Evolutionary conservation across 306 rosid species (phyloP), one percentile per base, ranked within the genome.

Genomic region (Fragaria iinumae): DNA sequence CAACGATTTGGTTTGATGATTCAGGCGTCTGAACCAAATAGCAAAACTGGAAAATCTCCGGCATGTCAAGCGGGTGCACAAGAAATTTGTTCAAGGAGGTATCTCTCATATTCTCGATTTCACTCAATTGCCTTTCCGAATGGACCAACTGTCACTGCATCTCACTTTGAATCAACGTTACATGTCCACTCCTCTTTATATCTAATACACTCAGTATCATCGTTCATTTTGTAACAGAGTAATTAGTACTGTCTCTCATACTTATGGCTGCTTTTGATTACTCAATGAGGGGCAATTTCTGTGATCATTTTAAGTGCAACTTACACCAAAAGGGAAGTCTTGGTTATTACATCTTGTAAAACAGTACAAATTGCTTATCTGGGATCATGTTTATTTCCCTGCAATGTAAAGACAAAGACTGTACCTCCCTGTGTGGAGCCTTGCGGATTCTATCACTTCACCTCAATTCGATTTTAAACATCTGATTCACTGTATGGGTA

Each of bases 21-120:
- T 57, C 69, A 95, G 98, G 89, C 85, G 80, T 60, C 84, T 95
- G 76, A 90, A 90, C 85, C 87, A 82, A 72, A 76, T 87, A 75
- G 92, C 88, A 0, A 97, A 96, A 0, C 87, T 90, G 27, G 92
- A 92, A 82, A 74, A 72, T 82, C 91, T 89, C 39, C 88, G 87
- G 29, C 98, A 95, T 29, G 90, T 89, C 66, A 92, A 92, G 79
- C 92, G 98, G 69, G 85, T 95, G 76, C 85, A 70, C 69, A 95
- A 95, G 90, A 88, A 89, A 67, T 74, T 47, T 67, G 74, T 88
- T 6, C 80, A 86, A 87, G 93, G 84, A 81, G 93, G 91, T 20
- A 13, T 72, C 45, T 77, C 69, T 34, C n/a, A 32, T 32, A 25
- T 63, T 63, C 43, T 62, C 41, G 4, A 1, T 62, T 8, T 16